Conservation (phyloP, 768 basidiomycete genomes). For the Psilocybe azurescens region DNA sequence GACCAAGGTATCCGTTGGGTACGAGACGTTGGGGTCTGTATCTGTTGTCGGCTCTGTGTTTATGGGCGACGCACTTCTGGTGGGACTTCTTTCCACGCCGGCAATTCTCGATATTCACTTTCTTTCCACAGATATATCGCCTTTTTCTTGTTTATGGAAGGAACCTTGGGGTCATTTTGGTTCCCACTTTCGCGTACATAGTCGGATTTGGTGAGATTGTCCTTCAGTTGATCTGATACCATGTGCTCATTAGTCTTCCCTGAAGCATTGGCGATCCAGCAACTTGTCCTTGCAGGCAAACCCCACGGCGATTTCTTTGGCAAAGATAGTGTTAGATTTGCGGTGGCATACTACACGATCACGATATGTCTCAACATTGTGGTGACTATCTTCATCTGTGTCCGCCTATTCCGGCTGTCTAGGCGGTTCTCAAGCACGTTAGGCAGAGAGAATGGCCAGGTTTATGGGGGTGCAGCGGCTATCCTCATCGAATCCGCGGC, state of each 20-base stretch:
- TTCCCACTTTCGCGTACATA: slow-evolving; percentile 29
- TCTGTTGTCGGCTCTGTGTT: slow-evolving; percentile 32
- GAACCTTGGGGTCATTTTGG: slow-evolving; percentile 18
- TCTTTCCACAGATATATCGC: slow-evolving; percentile 28
- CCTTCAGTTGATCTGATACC: background rate
- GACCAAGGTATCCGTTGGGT: slow-evolving; percentile 30
- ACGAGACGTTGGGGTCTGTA: slow-evolving; percentile 30
- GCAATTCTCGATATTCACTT: background rate
- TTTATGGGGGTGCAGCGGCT: slow-evolving; percentile 40
- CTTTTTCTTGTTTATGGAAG: slow-evolving; percentile 32
- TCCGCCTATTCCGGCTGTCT: slow-evolving; percentile 39
- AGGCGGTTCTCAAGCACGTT: slow-evolving; percentile 28
- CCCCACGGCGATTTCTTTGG: slow-evolving; percentile 44
- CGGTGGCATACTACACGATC: slow-evolving; percentile 41
- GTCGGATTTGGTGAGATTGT: slow-evolving; percentile 29
- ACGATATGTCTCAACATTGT: slow-evolving; percentile 46
- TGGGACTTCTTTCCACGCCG: slow-evolving; percentile 9
- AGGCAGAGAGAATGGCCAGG: slow-evolving; percentile 32
- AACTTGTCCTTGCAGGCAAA: slow-evolving; percentile 38
- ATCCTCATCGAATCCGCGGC: slow-evolving; percentile 46
- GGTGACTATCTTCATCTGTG: slow-evolving; percentile 43
- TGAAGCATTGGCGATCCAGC: slow-evolving; percentile 37
- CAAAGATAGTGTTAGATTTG: slow-evolving; percentile 39
- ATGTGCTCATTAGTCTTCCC: background rate
- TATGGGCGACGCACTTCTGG: slow-evolving; percentile 33